phyloP scores from a whole-genome alignment of 768 basidiomycete species.

The Pleurotus pulmonarius region DNA sequence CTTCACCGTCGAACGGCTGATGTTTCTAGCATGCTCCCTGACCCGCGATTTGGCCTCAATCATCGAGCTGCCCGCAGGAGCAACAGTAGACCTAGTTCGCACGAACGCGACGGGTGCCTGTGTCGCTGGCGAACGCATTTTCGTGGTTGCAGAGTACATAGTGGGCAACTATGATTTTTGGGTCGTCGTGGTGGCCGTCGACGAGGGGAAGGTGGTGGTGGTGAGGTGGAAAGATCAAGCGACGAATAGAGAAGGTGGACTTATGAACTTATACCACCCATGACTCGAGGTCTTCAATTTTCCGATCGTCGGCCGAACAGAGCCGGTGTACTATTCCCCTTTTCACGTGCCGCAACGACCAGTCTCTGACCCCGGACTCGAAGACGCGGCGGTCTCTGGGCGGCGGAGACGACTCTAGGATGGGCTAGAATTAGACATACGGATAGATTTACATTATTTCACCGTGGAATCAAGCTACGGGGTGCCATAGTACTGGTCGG shows the following conservation, averaged over 20 bases:
- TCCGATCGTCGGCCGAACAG: conserved; percentile 5
- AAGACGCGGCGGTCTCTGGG: too few species aligned
- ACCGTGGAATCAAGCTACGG: too few species aligned
- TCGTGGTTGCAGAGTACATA: conserved; percentile 9
- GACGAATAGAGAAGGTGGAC: not conserved
- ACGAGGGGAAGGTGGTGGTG: conserved; percentile 2
- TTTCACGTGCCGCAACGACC: too few species aligned
- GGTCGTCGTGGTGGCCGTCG: conserved; percentile 2
- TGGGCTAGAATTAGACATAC: too few species aligned
- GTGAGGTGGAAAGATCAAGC: not conserved
- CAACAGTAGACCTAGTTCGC: conserved; percentile 49
- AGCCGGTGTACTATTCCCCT: conserved; percentile 3
- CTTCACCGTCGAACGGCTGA: conserved; percentile 63
- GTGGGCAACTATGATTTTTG: not conserved
- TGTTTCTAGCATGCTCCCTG: conserved; percentile 68
- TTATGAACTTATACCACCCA: not conserved
- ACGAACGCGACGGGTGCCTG: conserved; percentile 26
- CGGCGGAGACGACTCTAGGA: too few species aligned
- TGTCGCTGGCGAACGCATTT: conserved; percentile 13
- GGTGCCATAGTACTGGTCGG: too few species aligned
- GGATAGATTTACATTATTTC: too few species aligned
- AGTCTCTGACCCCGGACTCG: not conserved
- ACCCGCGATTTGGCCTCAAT: conserved; percentile 81
- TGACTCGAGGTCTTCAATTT: not conserved
- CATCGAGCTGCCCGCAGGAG: conserved; percentile 39